Evolutionary conservation across 306 rosid species (phyloP).

Genomic region (Vigna mungo): DNA sequence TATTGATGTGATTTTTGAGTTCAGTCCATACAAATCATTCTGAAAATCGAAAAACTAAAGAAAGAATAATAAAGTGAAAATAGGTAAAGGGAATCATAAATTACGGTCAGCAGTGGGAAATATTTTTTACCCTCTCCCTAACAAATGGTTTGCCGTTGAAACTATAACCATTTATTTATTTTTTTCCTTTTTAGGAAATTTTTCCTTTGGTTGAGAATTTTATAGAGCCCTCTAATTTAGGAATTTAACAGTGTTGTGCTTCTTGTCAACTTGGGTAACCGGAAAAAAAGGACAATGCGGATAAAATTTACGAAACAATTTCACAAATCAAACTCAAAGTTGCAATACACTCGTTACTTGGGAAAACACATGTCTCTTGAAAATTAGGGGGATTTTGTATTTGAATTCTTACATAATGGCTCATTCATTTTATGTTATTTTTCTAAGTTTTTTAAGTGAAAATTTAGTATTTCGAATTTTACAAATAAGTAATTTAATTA

Average conservation of each 20-base stretch:
- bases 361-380: neutral
- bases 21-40: slow-evolving; percentile 35
- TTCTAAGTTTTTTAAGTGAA: too few relatives aligned
- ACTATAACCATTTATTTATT: slow-evolving; percentile 42
- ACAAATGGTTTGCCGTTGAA: slow-evolving; percentile 48
- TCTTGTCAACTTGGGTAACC: slow-evolving; percentile 47
- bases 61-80: slow-evolving; percentile 49
- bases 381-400: neutral
- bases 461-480: too few relatives aligned
- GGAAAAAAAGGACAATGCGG: slow-evolving; percentile 32
- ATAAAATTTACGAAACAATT: neutral
- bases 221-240: slow-evolving; percentile 55
- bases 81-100: slow-evolving; percentile 38
- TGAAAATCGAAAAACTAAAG: slow-evolving; percentile 42
- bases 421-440: too few relatives aligned
- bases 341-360: too few relatives aligned
- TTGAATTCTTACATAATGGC: neutral
- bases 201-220: slow-evolving; percentile 49
- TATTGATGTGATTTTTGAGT: slow-evolving; percentile 27
- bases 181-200: slow-evolving; percentile 45
- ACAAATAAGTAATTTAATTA: too few relatives aligned
- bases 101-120: slow-evolving; percentile 35
- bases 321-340: slow-evolving; percentile 5
- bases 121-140: slow-evolving; percentile 34
- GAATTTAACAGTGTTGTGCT: slow-evolving; percentile 30